Evolutionary conservation across 371 early-diverging fungal species (phyloP), one percentile per base, ranked within the genome.

Genomic region (Mucor circinelloides): DNA sequence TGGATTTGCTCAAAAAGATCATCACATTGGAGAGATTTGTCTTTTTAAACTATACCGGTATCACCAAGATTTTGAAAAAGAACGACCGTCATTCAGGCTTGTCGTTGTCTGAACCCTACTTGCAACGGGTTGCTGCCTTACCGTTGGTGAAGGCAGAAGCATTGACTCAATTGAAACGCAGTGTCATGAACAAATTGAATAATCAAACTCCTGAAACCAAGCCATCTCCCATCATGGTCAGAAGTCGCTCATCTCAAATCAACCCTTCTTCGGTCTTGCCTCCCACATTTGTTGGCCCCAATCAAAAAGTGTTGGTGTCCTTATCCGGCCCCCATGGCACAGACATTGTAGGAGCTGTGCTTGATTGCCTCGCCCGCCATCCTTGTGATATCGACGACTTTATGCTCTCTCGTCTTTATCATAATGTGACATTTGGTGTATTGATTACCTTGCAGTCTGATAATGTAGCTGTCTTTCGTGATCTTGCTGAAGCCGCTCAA

Each of bases 261-360:
- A 71, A 67, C 25, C 70, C 74, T n/a, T 65, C 69, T 10, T 59
- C 54, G 21, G 73, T 57, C 3, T 60, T 70, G 48, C 78, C 73
- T 27, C 76, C 81, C 80, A 66, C 85, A 67, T 59, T 80, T 83
- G 17, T 81, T 73, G 71, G 80, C 64, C 89, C 86, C 34, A 80
- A 86, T 54, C 90, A 91, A 62, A 85, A 84, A 52, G 85, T 91
- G 6, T 70, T 91, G n/a, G 85, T 90, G 32, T 87, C 90, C 28
- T 75, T 94, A 69, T 88, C 93, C 21, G 95, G 95, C 6, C 92
- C 92, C 6, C 95, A 94, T 70, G 95, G 95, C 54, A 94, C 95
- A 0, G 95, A 94, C 69, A 94, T 94, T 67, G 91, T 94, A 59
- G 93, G 92, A 32, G 91, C 90, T 6, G 85, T 94, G 0, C 83